phyloP scores from a whole-genome alignment of 23 red algal genomes.

The Chondrus crispus region DNA sequence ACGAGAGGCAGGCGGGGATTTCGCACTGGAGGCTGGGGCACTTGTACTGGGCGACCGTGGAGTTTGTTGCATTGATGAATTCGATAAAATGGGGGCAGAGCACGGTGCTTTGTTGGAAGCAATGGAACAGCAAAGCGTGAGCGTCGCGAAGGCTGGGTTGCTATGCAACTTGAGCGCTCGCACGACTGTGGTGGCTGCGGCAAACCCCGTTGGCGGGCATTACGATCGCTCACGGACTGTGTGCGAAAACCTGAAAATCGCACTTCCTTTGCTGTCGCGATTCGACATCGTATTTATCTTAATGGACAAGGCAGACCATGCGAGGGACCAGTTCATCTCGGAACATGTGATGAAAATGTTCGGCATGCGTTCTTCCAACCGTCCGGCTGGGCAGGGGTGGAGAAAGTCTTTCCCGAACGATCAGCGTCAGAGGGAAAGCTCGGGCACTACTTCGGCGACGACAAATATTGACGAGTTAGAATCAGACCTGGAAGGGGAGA shows the following conservation, averaged over 20 bases:
- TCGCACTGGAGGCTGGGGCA: constrained; percentile 94
- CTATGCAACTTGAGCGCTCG: constrained; percentile 85
- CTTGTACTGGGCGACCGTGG: constrained; percentile 92
- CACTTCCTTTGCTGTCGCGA: constrained; percentile 86
- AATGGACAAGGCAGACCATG: constrained; percentile 82
- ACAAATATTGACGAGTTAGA: background rate
- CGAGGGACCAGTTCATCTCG: constrained; percentile 78
- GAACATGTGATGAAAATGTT: constrained; percentile 89
- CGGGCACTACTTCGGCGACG: background rate
- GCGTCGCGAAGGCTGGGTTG: constrained; percentile 94
- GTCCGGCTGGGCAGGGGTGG: background rate
- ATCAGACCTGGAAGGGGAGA: background rate
- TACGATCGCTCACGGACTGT: constrained; percentile 90
- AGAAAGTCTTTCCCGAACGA: background rate
- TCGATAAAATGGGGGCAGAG: constrained; percentile 98
- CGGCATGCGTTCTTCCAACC: constrained; percentile 31
- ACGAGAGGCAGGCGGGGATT: constrained; percentile 85
- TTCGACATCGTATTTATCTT: constrained; percentile 97
- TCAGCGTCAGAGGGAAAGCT: background rate
- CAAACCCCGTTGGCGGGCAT: constrained; percentile 93
- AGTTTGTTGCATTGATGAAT: constrained; percentile 97
- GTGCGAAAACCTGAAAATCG: constrained; percentile 94
- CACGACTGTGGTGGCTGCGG: constrained; percentile 94
- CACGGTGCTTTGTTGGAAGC: constrained; percentile 89
- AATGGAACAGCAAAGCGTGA: constrained; percentile 99